Conservation (phyloP, 2,329 filamentous ascomycete species). For the Botrytis tulipae region DNA sequence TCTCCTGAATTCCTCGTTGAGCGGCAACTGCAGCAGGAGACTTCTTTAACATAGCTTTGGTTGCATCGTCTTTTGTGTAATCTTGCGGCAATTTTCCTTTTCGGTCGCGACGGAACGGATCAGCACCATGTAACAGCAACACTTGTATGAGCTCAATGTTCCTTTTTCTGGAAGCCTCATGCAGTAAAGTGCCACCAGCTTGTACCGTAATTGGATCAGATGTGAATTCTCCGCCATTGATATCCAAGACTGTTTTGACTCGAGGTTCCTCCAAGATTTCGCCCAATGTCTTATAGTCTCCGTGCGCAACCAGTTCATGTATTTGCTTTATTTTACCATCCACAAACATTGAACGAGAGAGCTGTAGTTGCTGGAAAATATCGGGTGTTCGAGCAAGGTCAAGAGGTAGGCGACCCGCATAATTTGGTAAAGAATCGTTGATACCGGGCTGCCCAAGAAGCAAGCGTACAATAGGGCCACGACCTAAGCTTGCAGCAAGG, state of each 20-base stretch:
- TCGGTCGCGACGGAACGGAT: constrained; percentile 91
- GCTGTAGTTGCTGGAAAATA: constrained; percentile 92
- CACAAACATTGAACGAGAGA: constrained; percentile 84
- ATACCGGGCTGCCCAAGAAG: constrained; percentile 79
- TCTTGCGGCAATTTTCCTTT: constrained; percentile 96
- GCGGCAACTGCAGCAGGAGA: constrained; percentile 93
- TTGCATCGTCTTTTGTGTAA: constrained; percentile 91
- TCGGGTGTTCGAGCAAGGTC: constrained; percentile 90
- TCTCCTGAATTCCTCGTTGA: constrained; percentile 94
- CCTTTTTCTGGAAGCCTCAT: constrained; percentile 86
- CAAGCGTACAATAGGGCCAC: constrained; percentile 75
- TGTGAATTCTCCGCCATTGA: constrained; percentile 86
- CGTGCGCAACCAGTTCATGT: constrained; percentile 70
- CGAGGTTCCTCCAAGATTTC: constrained; percentile 79
- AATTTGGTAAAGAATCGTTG: constrained; percentile 85
- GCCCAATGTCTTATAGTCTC: constrained; percentile 76
- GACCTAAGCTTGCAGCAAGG: constrained; percentile 78
- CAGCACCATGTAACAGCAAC: constrained; percentile 87
- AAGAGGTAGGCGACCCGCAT: constrained; percentile 78
- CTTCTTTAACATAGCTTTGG: constrained; percentile 83
- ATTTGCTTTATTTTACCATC: constrained; percentile 83
- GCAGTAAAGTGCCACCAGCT: constrained; percentile 84
- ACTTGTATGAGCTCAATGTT: constrained; percentile 87
- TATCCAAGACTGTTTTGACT: constrained; percentile 82
- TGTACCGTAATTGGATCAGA: constrained; percentile 76